Base-by-base conservation (phyloP, 441 rosid genomes). In the Populus hybrid region DNA sequence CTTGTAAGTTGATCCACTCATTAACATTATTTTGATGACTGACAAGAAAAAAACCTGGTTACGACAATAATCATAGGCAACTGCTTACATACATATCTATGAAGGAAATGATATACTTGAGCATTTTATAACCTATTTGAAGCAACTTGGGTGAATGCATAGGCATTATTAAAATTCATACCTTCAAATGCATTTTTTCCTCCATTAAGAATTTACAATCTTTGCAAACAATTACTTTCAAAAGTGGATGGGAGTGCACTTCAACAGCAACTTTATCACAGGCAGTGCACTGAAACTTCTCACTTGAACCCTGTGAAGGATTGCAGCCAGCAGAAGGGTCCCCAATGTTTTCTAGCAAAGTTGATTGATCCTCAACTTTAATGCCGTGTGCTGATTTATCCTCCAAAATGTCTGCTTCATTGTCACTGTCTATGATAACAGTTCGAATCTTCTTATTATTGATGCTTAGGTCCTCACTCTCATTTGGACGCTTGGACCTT, bases 181-280 rank as follows among this genome's bases (percentile, higher is more conserved):
- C 99, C 99, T 91, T 90, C 70, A 81, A 67, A 77, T 69, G 79
- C 84, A 87, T 83, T 86, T 90, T 97, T 70, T 87, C 89, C 82
- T 91, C 95, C 80, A 95, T 79, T 73, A 85, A 84, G 76, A 80
- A 77, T 89, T 93, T 95, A 93, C 99, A 97, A 76, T 88, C 95
- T 80, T 81, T 83, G 91, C 99, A 97, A 81, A 97, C 69, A 77
- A 97, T 93, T 75, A 97, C 99, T 83, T 88, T 87, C 82, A 97
- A 77, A 71, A 91, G 87, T 21, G 99, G 99, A 86, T 97, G 99
- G 26, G 90, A 72, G 74, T 90, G 92, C 83, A 88, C 98, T 86
- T 90, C 91, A 74, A 79, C 77, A 80, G 88, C 85, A 79, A 90
- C 76, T 78, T 88, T 88, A 77, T 87, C 72, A 83, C 99, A 97